Conservation (phyloP, 192 early-diverging fungal genomes). For the Mortierella alpina region DNA sequence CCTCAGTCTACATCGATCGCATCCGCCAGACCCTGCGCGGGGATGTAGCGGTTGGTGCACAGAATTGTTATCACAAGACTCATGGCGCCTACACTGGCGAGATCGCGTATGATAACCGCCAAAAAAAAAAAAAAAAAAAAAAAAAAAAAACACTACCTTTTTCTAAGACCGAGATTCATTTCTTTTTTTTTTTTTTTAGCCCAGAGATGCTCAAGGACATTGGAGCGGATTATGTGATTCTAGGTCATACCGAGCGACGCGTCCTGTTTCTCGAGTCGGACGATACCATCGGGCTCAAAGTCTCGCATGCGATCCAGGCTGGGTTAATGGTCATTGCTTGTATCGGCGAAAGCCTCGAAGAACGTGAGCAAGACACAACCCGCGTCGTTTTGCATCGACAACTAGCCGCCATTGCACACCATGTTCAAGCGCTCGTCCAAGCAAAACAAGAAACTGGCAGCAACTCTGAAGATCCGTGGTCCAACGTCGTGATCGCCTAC, state of each 20-base stretch:
- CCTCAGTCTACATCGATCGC: slow-evolving; percentile 84
- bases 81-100: slow-evolving; percentile 97
- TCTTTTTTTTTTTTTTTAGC: slow-evolving; percentile 30
- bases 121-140: not conserved
- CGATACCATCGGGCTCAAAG: slow-evolving; percentile 88
- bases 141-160: not conserved
- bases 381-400: slow-evolving; percentile 86
- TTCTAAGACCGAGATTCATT: not conserved
- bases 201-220: slow-evolving; percentile 95
- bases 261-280: slow-evolving; percentile 87
- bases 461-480: slow-evolving; percentile 72
- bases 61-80: slow-evolving; percentile 86
- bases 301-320: slow-evolving; percentile 79
- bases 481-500: slow-evolving; percentile 94
- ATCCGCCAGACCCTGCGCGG: slow-evolving; percentile 76
- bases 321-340: slow-evolving; percentile 93
- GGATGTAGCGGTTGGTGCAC: slow-evolving; percentile 90
- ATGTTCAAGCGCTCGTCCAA: slow-evolving; percentile 57
- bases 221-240: slow-evolving; percentile 89
- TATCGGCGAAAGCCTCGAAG: slow-evolving; percentile 92
- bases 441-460: not conserved
- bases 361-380: slow-evolving; percentile 89
- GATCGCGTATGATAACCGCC: slow-evolving; percentile 64
- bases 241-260: slow-evolving; percentile 98
- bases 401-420: slow-evolving; percentile 81